These are phyloP conservation scores for Mortierella alpina DNA, from an alignment of 192 early-diverging fungal species.

Conservation along the genomic window DNA sequence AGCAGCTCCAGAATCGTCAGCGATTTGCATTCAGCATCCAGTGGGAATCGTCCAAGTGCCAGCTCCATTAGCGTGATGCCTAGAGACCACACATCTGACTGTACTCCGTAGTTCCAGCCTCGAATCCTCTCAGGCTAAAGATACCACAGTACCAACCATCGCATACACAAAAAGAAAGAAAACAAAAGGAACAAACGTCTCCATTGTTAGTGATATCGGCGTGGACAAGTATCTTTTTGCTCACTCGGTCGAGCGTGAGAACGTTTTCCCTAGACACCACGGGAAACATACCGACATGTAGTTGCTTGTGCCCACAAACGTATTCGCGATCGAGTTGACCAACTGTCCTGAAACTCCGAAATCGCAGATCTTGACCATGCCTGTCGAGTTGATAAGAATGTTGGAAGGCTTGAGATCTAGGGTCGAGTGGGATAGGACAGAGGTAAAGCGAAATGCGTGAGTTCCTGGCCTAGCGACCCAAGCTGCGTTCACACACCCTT, in stretches of 20 bases:
- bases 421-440: not conserved
- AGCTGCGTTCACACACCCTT: not conserved
- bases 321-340: conserved; percentile 84
- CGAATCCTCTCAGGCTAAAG: conserved; percentile 81
- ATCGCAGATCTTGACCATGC: conserved; percentile 85
- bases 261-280: not conserved
- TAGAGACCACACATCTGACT: conserved; percentile 86
- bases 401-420: conserved; percentile 90
- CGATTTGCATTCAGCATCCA: conserved; percentile 73
- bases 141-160: not conserved
- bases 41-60: conserved; percentile 78
- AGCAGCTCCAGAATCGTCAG: conserved; percentile 92
- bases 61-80: conserved; percentile 87
- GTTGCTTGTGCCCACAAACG: conserved; percentile 86
- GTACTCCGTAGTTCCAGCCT: conserved; percentile 81
- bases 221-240: not conserved
- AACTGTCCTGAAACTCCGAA: conserved; percentile 94
- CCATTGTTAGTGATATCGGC: not conserved
- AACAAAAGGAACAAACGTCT: not conserved
- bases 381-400: conserved; percentile 82
- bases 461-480: not conserved
- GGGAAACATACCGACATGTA: conserved; percentile 79
- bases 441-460: not conserved
- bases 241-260: not conserved
- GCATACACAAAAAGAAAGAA: not conserved